phyloP scores from a whole-genome alignment of 1,139 yeast genomes.

The Keqinozyma sinolaborantium region DNA sequence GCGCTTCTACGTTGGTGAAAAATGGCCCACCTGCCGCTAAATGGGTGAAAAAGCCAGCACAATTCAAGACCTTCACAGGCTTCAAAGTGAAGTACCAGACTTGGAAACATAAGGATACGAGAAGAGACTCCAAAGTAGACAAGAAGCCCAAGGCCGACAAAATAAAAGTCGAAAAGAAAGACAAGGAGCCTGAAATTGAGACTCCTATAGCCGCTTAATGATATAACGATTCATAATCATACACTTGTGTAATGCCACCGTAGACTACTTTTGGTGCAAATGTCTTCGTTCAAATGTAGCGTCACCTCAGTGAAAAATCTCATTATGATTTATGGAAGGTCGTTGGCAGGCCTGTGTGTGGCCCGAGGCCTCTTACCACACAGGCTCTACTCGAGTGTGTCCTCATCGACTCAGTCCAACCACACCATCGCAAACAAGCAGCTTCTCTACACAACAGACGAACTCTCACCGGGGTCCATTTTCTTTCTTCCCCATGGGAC shows the following conservation, averaged over 20 bases:
- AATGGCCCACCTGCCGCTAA: constrained; percentile 47
- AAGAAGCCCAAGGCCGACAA: constrained; percentile 1
- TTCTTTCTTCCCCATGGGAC: constrained; percentile 94
- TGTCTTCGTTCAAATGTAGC: no score
- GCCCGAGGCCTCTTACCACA: neutral
- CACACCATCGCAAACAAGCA: constrained; percentile 59
- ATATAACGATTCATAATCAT: neutral
- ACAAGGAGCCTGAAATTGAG: constrained; percentile 4
- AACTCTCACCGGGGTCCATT: constrained; percentile 80
- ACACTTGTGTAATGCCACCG: no score
- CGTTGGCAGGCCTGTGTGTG: neutral
- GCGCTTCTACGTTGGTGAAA: constrained; percentile 37
- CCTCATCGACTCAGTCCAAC: constrained; percentile 41
- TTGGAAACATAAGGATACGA: constrained; percentile 20
- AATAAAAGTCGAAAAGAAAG: constrained; percentile 5
- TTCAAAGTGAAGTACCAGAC: constrained; percentile 43
- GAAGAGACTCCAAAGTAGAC: constrained; percentile 5
- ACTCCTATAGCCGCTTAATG: constrained; percentile 1
- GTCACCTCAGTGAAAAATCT: neutral
- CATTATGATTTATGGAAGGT: neutral
- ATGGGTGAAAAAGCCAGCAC: constrained; percentile 47
- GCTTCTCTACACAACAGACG: constrained; percentile 71
- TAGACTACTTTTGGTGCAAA: no score
- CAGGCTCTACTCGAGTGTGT: constrained; percentile 8
- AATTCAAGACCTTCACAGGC: constrained; percentile 60